phyloP scores from a whole-genome alignment of 2,329 filamentous ascomycete genomes.

The Ophiostoma australiae region DNA sequence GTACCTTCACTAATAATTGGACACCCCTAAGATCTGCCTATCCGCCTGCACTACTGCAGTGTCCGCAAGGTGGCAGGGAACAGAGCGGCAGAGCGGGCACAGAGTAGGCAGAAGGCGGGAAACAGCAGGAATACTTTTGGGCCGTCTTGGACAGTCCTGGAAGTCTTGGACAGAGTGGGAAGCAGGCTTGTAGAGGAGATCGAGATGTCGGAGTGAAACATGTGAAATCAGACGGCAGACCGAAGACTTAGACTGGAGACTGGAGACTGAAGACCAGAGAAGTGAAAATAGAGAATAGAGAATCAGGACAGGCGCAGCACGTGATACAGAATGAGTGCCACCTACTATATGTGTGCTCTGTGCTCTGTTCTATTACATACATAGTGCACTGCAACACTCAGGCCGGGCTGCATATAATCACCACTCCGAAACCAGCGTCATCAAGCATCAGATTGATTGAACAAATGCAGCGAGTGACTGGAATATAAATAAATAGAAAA shows the following conservation, averaged over 20 bases:
- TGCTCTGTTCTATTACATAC: neutral
- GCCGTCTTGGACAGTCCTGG: too few relatives aligned
- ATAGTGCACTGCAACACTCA: neutral
- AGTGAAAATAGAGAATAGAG: neutral
- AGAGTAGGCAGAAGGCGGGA: neutral
- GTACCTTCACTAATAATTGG: neutral
- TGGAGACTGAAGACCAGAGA: neutral
- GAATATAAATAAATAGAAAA: too few relatives aligned
- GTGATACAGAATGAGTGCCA: neutral
- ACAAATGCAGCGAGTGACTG: too few relatives aligned
- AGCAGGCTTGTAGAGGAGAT: neutral
- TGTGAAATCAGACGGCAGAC: neutral
- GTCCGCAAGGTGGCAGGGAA: conserved; percentile 1
- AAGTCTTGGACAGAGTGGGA: neutral
- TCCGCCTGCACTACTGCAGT: conserved; percentile 14
- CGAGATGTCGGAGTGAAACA: neutral
- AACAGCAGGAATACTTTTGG: neutral
- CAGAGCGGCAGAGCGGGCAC: neutral
- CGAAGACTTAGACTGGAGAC: too few relatives aligned
- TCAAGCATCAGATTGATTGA: conserved; percentile 2
- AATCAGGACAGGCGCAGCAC: neutral
- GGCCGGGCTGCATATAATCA: neutral
- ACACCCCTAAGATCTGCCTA: neutral
- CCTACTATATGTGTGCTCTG: neutral
- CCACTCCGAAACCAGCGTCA: neutral